These are phyloP conservation scores for Catenaria anguillulae DNA, from an alignment of 371 early-diverging fungal species.

Conservation along the genomic window DNA sequence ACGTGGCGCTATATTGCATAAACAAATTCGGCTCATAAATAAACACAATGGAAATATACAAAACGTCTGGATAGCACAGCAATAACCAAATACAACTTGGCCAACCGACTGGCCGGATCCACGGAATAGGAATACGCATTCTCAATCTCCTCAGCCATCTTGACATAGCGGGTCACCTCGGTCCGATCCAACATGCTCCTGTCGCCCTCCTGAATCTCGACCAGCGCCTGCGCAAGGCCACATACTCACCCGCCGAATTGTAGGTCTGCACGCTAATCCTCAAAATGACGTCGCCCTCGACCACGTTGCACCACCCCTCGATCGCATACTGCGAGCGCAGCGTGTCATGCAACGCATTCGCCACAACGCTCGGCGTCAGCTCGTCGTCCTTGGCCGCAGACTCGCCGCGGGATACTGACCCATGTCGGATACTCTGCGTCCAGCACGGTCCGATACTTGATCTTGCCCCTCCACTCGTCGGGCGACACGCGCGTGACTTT, in stretches of 20 bases:
- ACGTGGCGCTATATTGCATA: too few species aligned
- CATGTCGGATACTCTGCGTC: neutral
- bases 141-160: too few species aligned
- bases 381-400: slow-evolving; percentile 1
- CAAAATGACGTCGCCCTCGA: slow-evolving; percentile 9
- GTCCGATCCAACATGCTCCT: too few species aligned
- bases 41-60: too few species aligned
- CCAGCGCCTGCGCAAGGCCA: slow-evolving; percentile 13
- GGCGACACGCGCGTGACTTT: slow-evolving; percentile 3
- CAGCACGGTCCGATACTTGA: slow-evolving; percentile 1
- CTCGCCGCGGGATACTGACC: neutral
- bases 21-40: too few species aligned
- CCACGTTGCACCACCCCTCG: slow-evolving; percentile 17
- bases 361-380: neutral
- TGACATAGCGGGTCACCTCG: too few species aligned
- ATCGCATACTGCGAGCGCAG: slow-evolving; percentile 11
- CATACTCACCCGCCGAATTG: slow-evolving; percentile 16
- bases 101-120: too few species aligned
- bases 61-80: too few species aligned
- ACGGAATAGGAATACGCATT: too few species aligned
- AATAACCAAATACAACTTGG: too few species aligned
- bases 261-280: slow-evolving; percentile 22
- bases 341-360: slow-evolving; percentile 13
- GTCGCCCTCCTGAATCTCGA: neutral
- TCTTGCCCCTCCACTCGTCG: slow-evolving; percentile 10